Percentiles rank a stretch among this genome's conserved stretches.
phyloP scores from a whole-genome alignment of 208 protist genomes.

The Herpetomonas muscarum region DNA sequence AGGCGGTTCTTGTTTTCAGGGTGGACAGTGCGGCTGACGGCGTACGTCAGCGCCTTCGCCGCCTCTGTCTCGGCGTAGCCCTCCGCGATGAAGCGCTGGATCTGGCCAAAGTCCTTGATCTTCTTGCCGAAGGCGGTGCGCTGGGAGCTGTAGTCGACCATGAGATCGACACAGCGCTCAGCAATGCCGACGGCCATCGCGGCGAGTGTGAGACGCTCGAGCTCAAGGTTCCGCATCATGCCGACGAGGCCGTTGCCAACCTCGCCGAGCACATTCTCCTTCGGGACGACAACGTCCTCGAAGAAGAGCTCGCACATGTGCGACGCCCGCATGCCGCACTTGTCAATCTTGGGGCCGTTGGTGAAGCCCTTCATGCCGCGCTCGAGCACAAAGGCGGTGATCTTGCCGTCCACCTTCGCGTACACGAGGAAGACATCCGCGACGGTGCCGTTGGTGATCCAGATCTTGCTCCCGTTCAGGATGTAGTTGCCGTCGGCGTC shows the following conservation, averaged over 20 bases:
- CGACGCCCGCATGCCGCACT: constrained; percentile 79
- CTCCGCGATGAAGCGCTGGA: constrained; percentile 95
- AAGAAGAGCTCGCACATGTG: constrained; percentile 80
- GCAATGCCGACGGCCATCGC: constrained; percentile 85
- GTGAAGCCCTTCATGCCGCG: constrained; percentile 54
- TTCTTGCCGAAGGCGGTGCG: constrained; percentile 90
- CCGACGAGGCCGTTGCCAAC: constrained; percentile 56
- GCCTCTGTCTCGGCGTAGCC: constrained; percentile 90
- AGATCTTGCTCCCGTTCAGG: constrained; percentile 96
- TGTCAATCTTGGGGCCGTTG: constrained; percentile 66
- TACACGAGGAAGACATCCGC: constrained; percentile 96
- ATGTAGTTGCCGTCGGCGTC: constrained; percentile 71
- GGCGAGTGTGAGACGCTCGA: constrained; percentile 72
- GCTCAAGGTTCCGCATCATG: constrained; percentile 86
- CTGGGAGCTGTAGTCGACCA: constrained; percentile 84
- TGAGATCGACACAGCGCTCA: constrained; percentile 66
- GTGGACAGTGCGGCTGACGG: constrained; percentile 69
- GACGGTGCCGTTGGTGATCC: constrained; percentile 97
- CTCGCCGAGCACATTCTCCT: constrained; percentile 63
- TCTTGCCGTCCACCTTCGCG: constrained; percentile 91
- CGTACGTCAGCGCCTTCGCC: constrained; percentile 88
- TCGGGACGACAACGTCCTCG: constrained; percentile 54
- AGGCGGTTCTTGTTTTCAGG: constrained; percentile 55
- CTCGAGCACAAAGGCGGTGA: constrained; percentile 67
- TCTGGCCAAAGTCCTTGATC: constrained; percentile 92